phyloP scores from a whole-genome alignment of 306 rosid genomes.

The Fragaria ananassa region DNA sequence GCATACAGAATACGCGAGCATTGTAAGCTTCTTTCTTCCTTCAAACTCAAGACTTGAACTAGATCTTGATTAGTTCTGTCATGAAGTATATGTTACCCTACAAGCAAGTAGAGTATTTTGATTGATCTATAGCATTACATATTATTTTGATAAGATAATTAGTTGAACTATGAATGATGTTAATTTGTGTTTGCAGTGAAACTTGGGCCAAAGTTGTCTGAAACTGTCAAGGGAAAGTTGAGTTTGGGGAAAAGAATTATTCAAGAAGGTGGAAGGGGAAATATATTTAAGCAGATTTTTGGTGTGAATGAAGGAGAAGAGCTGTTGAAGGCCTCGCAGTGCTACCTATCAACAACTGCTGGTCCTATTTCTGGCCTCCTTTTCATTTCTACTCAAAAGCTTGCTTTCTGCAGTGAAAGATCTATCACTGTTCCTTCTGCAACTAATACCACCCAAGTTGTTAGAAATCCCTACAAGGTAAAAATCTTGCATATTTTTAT shows the following conservation, averaged over 20 bases:
- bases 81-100: background rate
- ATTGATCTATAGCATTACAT: background rate
- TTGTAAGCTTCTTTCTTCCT: constrained; percentile 30
- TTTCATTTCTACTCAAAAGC: constrained; percentile 59
- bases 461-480: constrained; percentile 65
- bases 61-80: background rate
- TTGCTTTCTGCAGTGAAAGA: constrained; percentile 77
- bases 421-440: constrained; percentile 45
- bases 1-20: constrained; percentile 59
- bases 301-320: constrained; percentile 61
- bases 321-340: constrained; percentile 80
- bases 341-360: constrained; percentile 66
- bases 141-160: background rate
- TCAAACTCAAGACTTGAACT: background rate
- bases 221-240: constrained; percentile 67
- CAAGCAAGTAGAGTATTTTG: background rate
- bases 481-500: background rate
- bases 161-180: background rate
- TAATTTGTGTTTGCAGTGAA: constrained; percentile 42
- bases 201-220: constrained; percentile 60
- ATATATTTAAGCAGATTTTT: constrained; percentile 61
- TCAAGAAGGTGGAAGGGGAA: constrained; percentile 73
- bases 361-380: constrained; percentile 88
- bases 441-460: constrained; percentile 27
- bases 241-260: constrained; percentile 65